Percentiles rank a stretch among this genome's conserved stretches.
Conservation (phyloP, 345 rosid genomes). For the Linum trigynum region DNA sequence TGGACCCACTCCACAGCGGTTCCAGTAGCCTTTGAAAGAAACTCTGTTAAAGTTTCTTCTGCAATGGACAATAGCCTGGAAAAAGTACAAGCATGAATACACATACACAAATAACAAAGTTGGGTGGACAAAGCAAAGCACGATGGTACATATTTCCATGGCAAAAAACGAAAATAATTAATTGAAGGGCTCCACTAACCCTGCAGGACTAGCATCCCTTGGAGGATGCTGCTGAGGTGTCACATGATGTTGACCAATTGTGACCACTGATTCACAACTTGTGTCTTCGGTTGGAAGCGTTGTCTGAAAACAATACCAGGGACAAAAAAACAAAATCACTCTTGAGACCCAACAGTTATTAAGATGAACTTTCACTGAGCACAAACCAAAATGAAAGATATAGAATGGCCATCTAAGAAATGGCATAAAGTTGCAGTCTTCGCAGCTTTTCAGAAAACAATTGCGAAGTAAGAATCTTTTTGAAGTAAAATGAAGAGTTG, state of each 20-base stretch:
- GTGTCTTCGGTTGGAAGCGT: constrained; percentile 92
- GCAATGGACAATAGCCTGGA: constrained; percentile 97
- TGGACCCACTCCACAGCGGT: constrained; percentile 99
- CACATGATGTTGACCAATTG: constrained; percentile 93
- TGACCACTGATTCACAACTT: constrained; percentile 98
- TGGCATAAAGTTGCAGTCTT: no score
- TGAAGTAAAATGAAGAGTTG: neutral
- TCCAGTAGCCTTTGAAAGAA: constrained; percentile 99
- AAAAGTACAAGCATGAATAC: constrained; percentile 20
- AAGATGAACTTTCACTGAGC: neutral
- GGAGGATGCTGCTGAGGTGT: constrained; percentile 97
- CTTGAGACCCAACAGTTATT: neutral
- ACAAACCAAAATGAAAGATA: neutral
- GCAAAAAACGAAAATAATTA: constrained; percentile 32
- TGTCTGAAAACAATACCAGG: constrained; percentile 33
- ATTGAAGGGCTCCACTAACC: constrained; percentile 57
- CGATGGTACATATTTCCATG: neutral
- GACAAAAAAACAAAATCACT: neutral
- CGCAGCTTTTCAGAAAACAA: no score
- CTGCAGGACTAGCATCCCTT: constrained; percentile 99
- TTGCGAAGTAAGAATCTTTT: neutral
- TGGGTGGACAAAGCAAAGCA: constrained; percentile 14
- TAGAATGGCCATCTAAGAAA: neutral
- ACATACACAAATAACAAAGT: constrained; percentile 17
- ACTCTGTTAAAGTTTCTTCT: constrained; percentile 99